Evolutionary conservation across 2,329 filamentous ascomycete genomes (phyloP).

Genomic region (Penicillium sp.): DNA sequence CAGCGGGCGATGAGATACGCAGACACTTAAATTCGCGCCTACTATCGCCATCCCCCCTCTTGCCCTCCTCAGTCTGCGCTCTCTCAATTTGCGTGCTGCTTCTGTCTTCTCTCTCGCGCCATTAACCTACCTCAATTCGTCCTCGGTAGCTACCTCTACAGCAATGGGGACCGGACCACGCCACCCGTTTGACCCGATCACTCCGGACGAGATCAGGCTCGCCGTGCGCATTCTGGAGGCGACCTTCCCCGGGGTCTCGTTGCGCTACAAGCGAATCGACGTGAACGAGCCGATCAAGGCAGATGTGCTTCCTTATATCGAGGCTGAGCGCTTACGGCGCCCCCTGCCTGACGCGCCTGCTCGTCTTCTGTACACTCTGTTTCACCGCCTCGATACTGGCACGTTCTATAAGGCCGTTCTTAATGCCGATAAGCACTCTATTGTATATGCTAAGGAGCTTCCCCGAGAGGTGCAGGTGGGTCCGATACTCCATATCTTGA

Average conservation of each 20-base stretch:
- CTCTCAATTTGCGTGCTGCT: too few species aligned
- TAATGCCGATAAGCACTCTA: constrained; percentile 40
- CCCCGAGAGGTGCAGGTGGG: constrained; percentile 48
- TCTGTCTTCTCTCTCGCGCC: too few species aligned
- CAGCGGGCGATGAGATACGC: constrained; percentile 18
- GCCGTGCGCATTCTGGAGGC: constrained; percentile 40
- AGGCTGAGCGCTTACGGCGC: constrained; percentile 57
- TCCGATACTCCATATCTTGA: neutral
- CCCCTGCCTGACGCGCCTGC: constrained; percentile 51
- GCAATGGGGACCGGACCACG: too few species aligned
- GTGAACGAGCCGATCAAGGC: constrained; percentile 63
- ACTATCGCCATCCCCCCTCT: constrained; percentile 2
- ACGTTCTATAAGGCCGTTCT: constrained; percentile 43
- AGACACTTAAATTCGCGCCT: constrained; percentile 13
- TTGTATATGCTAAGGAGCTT: constrained; percentile 44
- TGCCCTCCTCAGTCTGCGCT: constrained; percentile 9
- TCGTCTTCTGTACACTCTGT: constrained; percentile 55
- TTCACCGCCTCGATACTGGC: constrained; percentile 40
- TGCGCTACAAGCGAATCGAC: constrained; percentile 64
- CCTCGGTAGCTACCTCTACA: too few species aligned
- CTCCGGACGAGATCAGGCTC: constrained; percentile 40
- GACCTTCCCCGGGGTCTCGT: constrained; percentile 34
- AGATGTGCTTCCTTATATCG: constrained; percentile 57
- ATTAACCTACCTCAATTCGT: too few species aligned
- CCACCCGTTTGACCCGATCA: constrained; percentile 45